A percentile compares a stretch with the other conserved stretches of the same genome.
Conservation (phyloP, 1,284 basidiomycete genomes). For the Acaromyces ingoldii region DNA sequence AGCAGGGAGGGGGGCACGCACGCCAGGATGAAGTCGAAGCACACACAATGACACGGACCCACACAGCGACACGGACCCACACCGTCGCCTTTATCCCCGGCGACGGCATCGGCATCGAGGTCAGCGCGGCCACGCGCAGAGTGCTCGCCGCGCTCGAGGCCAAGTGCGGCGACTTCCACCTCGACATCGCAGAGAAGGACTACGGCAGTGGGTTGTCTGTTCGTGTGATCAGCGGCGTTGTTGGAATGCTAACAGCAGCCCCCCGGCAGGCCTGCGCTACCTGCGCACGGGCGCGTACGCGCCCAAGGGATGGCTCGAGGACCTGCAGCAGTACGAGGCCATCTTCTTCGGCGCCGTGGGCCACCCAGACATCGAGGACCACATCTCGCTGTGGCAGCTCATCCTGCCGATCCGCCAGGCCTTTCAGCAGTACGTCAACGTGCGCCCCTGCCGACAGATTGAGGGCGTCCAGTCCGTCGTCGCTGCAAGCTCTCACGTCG, state of each 20-base stretch:
- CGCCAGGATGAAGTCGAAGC: too few relatives aligned
- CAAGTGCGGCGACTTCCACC: slow-evolving; percentile 46
- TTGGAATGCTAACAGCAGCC: too few relatives aligned
- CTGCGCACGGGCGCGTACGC: too few relatives aligned
- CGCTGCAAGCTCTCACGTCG: slow-evolving; percentile 38
- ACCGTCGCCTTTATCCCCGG: slow-evolving; percentile 59
- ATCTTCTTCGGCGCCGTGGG: slow-evolving; percentile 55
- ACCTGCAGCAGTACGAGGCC: slow-evolving; percentile 50
- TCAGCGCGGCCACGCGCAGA: slow-evolving; percentile 18
- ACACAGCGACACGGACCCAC: too few relatives aligned
- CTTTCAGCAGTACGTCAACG: slow-evolving; percentile 60
- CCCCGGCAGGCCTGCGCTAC: too few relatives aligned
- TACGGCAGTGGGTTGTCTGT: too few relatives aligned
- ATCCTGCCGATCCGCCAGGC: slow-evolving; percentile 58
- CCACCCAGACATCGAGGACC: slow-evolving; percentile 57
- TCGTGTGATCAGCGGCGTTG: too few relatives aligned
- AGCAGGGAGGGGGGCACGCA: too few relatives aligned
- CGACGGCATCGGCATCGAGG: slow-evolving; percentile 60
- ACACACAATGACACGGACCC: too few relatives aligned
- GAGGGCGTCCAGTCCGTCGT: too few relatives aligned
- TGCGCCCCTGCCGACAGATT: slow-evolving; percentile 56
- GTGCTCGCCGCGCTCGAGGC: slow-evolving; percentile 40
- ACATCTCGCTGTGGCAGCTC: slow-evolving; percentile 59
- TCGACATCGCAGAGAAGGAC: slow-evolving; percentile 52
- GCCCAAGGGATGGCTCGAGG: slow-evolving; percentile 52